Conservation (phyloP, 1,284 basidiomycete species). For the Boletus mariae region DNA sequence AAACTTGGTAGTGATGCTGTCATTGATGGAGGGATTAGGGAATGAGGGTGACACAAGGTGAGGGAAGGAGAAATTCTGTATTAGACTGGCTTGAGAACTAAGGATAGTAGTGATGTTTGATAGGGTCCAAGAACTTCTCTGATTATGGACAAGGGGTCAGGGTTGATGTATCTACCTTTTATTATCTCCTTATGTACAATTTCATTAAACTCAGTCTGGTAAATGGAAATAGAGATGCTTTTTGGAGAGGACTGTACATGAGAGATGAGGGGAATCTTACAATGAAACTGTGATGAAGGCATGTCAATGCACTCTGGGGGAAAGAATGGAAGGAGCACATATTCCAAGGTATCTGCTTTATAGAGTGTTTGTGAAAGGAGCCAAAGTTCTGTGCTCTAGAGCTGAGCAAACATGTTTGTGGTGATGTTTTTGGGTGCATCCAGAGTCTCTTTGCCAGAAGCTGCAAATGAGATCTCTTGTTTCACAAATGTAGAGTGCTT, state of each 20-base stretch:
- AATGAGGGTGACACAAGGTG: not conserved
- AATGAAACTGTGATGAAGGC: not conserved
- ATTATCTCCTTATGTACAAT: no score
- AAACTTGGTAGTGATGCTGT: no score
- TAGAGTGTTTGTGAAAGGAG: not conserved
- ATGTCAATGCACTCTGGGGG: no score
- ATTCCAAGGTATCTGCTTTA: not conserved
- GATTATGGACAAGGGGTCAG: no score
- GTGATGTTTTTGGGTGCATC: not conserved
- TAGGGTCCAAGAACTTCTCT: not conserved
- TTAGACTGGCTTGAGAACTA: constrained; percentile 3
- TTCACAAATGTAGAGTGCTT: not conserved
- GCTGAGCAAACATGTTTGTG: not conserved
- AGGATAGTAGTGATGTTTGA: constrained; percentile 6
- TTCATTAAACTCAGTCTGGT: no score
- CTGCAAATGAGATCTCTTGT: not conserved
- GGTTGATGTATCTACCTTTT: no score
- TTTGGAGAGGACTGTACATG: not conserved
- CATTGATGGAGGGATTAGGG: not conserved
- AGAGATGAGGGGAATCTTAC: not conserved
- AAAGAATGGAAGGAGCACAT: not conserved
- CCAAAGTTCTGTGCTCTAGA: not conserved
- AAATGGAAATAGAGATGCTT: not conserved
- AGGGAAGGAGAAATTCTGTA: not conserved
- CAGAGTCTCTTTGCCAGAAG: not conserved